Evolutionary conservation across 192 early-diverging fungal species (phyloP), one percentile per base, ranked within the genome.

Genomic region (Gryganskiella cystojenkinii): DNA sequence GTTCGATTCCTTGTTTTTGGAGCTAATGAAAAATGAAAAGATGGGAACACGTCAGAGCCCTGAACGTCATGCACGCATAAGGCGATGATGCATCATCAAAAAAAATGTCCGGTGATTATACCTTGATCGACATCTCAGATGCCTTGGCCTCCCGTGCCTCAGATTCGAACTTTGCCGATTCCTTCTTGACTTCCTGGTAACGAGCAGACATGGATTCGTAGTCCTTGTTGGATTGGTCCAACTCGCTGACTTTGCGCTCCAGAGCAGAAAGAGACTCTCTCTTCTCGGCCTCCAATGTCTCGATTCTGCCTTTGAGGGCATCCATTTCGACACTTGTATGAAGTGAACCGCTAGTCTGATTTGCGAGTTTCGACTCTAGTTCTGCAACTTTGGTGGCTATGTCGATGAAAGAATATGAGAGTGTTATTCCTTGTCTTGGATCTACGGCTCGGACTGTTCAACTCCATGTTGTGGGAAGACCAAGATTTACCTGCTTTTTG

Each of bases 1-100:
- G 88, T 42, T 91, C 85, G 9, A 81, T 51, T 62, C 65, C 61
- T 42, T 78, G 74, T 19, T 64, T 67, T 55, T 78, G 74, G 52
- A 78, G 74, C 74, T 78, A 56, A 2, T 30, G 7, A 17, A 24
- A 33, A 42, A 24, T 40, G 52, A 40, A 51, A 45, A 52, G 24
- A 20, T 14, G 14, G 28, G 2, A 45, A 43, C 27, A 20, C 0
- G 31, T 33, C 28, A n/a, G n/a, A n/a, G n/a, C n/a, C n/a, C n/a
- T n/a, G n/a, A n/a, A n/a, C n/a, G 15, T 55, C 15, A n/a, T 33
- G 19, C n/a, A 57, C 27, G 28, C 44, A 3, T 44, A 28, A 1
- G 1, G 45, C 31, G 13, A 43, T 10, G 44, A 22, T 62, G 14
- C n/a, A 55, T 7, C n/a, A 15, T 33, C 17, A 2, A 25, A 55